Percentiles rank a stretch among this genome's conserved stretches.
These are phyloP conservation scores for Protomyces inundatus DNA, from an alignment of 1,139 yeast species.

Conservation along the genomic window DNA sequence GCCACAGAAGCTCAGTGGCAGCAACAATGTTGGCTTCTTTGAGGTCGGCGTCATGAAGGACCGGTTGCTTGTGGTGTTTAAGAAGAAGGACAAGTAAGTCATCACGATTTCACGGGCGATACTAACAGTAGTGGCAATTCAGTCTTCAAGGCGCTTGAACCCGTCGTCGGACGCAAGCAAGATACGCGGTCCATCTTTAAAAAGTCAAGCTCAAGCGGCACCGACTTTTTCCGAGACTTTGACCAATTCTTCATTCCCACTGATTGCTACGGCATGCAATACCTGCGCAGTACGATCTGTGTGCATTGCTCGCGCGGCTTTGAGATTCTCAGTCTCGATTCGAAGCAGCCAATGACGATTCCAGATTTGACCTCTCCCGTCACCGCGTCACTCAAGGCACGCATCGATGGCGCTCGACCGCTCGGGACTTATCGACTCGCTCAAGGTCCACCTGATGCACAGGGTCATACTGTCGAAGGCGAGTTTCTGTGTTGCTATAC, in stretches of 20 bases:
- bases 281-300: conserved; percentile 49
- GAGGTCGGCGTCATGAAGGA: conserved; percentile 58
- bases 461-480: conserved; percentile 39
- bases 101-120: neutral
- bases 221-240: conserved; percentile 41
- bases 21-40: conserved; percentile 48
- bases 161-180: conserved; percentile 42
- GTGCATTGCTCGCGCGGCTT: conserved; percentile 66
- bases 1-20: conserved; percentile 11
- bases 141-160: conserved; percentile 41
- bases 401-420: conserved; percentile 42
- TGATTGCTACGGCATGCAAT: conserved; percentile 39
- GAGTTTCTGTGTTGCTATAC: conserved; percentile 64
- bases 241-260: conserved; percentile 38
- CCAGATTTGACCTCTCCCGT: conserved; percentile 41
- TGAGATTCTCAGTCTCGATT: conserved; percentile 60
- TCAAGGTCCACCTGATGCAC: neutral
- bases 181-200: conserved; percentile 7
- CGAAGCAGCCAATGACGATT: conserved; percentile 52
- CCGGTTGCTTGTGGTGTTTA: conserved; percentile 50
- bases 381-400: conserved; percentile 23
- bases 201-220: conserved; percentile 17
- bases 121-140: conserved; percentile 31
- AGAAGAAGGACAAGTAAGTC: conserved; percentile 30
- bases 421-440: conserved; percentile 58